These are phyloP conservation scores for Erodium maritimum DNA, from an alignment of 345 rosid species.

Conservation along the genomic window DNA sequence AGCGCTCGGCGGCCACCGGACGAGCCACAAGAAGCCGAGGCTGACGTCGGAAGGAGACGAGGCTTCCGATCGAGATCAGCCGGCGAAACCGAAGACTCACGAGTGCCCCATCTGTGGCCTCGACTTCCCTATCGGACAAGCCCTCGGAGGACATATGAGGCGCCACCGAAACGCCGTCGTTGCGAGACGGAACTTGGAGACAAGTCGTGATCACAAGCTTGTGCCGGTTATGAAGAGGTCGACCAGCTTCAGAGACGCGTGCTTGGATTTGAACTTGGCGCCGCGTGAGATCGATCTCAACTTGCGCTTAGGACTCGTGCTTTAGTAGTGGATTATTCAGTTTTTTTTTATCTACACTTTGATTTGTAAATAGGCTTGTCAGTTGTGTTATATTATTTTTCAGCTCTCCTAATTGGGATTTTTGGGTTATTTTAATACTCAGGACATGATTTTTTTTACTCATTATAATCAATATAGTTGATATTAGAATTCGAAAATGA, in stretches of 20 bases:
- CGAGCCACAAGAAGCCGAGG: slow-evolving; percentile 21
- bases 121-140: not conserved
- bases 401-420: too few species aligned
- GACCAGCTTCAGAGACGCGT: not conserved
- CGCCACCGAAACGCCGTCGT: not conserved
- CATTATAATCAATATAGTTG: too few species aligned
- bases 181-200: not conserved
- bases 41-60: slow-evolving; percentile 4
- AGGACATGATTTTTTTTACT: too few species aligned
- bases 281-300: slow-evolving; percentile 1
- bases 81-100: not conserved
- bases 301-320: not conserved
- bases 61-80: not conserved
- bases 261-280: slow-evolving; percentile 7
- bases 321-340: too few species aligned
- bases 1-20: slow-evolving; percentile 28
- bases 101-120: not conserved
- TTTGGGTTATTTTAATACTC: too few species aligned
- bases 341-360: too few species aligned
- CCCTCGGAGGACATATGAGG: not conserved
- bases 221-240: too few species aligned
- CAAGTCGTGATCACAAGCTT: not conserved
- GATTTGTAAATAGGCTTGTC: too few species aligned
- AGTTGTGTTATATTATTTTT: too few species aligned
- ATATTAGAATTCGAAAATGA: too few species aligned